Evolutionary conservation across 345 rosid genomes (phyloP).

Genomic region (Euphorbia peplus): DNA sequence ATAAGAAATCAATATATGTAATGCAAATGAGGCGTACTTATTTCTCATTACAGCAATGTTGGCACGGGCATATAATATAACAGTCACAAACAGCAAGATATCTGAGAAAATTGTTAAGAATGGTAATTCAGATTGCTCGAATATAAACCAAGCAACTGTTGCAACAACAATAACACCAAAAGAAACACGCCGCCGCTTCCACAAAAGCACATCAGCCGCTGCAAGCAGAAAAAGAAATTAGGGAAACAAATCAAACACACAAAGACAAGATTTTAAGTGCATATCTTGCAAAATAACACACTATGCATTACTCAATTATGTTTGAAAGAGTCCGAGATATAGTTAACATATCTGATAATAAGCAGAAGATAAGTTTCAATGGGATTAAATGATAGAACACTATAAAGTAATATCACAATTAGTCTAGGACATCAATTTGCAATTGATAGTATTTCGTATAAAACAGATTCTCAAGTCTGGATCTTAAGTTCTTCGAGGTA

Average conservation of each 20-base stretch:
- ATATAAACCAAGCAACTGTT: slow-evolving; percentile 79
- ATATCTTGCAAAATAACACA: background rate
- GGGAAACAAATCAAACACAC: background rate
- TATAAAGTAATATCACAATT: too few species aligned
- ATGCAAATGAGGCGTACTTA: slow-evolving; percentile 36
- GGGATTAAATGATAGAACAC: too few species aligned
- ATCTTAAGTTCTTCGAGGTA: background rate
- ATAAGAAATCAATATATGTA: background rate
- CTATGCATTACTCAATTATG: background rate
- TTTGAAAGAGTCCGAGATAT: background rate
- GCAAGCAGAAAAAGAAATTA: slow-evolving; percentile 6
- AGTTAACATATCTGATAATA: background rate
- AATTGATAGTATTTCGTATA: background rate
- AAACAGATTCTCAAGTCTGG: background rate
- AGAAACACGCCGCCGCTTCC: slow-evolving; percentile 63
- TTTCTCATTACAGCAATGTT: slow-evolving; percentile 55
- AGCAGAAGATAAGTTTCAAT: background rate
- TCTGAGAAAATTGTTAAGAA: slow-evolving; percentile 81
- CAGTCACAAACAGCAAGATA: slow-evolving; percentile 59
- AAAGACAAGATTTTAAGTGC: background rate
- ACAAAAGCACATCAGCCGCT: slow-evolving; percentile 80
- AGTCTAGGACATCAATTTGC: too few species aligned
- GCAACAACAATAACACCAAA: slow-evolving; percentile 64
- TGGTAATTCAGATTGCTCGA: slow-evolving; percentile 73
- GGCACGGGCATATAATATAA: slow-evolving; percentile 50